phyloP scores from a whole-genome alignment of 1,284 basidiomycete genomes.

The Phellopilus nigrolimitatus region DNA sequence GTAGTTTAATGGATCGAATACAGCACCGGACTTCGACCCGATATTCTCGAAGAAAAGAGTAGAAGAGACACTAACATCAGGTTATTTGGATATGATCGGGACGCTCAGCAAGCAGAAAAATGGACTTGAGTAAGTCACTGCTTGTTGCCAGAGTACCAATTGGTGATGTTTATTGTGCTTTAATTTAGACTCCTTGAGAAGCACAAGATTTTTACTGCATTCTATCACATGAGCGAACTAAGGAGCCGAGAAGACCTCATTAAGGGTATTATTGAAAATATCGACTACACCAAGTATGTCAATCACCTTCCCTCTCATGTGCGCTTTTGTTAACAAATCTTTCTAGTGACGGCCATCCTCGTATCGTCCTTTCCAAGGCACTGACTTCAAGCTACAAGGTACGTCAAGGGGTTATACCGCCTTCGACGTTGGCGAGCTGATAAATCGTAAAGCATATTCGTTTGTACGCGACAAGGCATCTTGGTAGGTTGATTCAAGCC shows the following conservation, averaged over 20 bases:
- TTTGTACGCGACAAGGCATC: slow-evolving; percentile 81
- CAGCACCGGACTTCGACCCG: slow-evolving; percentile 61
- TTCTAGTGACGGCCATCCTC: slow-evolving; percentile 82
- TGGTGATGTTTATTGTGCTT: not conserved
- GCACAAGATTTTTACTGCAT: slow-evolving; percentile 89
- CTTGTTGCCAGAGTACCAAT: slow-evolving; percentile 20
- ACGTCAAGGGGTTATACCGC: too few relatives aligned
- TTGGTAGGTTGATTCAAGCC: slow-evolving; percentile 74
- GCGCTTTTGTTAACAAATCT: slow-evolving; percentile 13
- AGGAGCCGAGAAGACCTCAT: slow-evolving; percentile 89
- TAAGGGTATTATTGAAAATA: slow-evolving; percentile 84
- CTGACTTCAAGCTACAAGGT: slow-evolving; percentile 89
- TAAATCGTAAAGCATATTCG: slow-evolving; percentile 69
- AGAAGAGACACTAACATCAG: slow-evolving; percentile 80
- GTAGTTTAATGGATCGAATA: slow-evolving; percentile 52
- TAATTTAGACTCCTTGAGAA: slow-evolving; percentile 75
- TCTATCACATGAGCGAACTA: slow-evolving; percentile 92
- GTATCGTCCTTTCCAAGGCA: slow-evolving; percentile 89
- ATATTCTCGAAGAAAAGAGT: slow-evolving; percentile 86
- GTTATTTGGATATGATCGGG: slow-evolving; percentile 96
- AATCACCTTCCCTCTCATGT: not conserved
- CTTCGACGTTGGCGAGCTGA: slow-evolving; percentile 12
- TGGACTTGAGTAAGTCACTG: slow-evolving; percentile 87
- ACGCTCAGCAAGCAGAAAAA: slow-evolving; percentile 83
- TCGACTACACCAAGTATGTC: slow-evolving; percentile 84